Evolutionary conservation across 306 rosid genomes (phyloP).

Genomic region (Purshia tridentata): DNA sequence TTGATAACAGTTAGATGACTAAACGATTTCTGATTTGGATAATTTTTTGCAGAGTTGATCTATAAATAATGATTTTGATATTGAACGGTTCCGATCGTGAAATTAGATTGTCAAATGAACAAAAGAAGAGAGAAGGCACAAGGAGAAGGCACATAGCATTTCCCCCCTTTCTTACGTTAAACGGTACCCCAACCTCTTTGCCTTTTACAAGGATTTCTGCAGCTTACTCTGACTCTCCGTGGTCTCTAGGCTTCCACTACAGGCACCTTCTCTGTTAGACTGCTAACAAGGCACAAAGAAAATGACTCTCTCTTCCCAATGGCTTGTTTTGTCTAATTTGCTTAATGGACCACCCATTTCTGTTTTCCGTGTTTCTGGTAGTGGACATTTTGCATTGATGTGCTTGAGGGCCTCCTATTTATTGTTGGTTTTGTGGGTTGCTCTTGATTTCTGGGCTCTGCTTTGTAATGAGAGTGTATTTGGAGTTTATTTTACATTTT

Average conservation of each 20-base stretch:
- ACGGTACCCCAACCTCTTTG: too few species aligned
- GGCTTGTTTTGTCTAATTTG: constrained; percentile 11
- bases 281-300: constrained; percentile 43
- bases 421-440: constrained; percentile 34
- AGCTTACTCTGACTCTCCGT: constrained; percentile 15
- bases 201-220: too few species aligned
- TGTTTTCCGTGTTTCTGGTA: constrained; percentile 36
- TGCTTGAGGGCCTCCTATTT: constrained; percentile 17
- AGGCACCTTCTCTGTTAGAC: constrained; percentile 36
- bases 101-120: too few species aligned
- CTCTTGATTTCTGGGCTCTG: constrained; percentile 21
- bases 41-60: too few species aligned
- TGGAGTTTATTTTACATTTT: constrained; percentile 34
- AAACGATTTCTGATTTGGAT: too few species aligned
- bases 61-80: too few species aligned
- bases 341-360: constrained; percentile 2
- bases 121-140: too few species aligned
- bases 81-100: too few species aligned
- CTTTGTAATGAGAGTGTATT: constrained; percentile 8
- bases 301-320: constrained; percentile 26
- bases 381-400: constrained; percentile 55
- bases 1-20: too few species aligned
- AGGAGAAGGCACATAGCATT: too few species aligned
- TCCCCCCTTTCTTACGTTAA: too few species aligned
- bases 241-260: constrained; percentile 12